Evolutionary conservation across 306 rosid species (phyloP).

Genomic region (Albizia julibrissin): DNA sequence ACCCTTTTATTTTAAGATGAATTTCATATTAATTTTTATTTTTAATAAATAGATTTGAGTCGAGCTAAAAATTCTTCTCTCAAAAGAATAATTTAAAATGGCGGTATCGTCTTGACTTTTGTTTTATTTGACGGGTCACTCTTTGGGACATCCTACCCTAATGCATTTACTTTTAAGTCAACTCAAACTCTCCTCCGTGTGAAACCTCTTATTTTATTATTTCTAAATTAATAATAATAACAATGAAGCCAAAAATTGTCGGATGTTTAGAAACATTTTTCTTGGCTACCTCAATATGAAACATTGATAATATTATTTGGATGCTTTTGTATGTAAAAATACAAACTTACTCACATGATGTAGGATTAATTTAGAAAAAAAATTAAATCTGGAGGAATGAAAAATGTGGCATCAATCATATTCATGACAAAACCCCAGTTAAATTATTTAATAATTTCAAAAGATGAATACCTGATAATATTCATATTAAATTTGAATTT

Average conservation of each 20-base stretch:
- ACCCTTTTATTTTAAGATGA: too few species aligned
- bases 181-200: slow-evolving; percentile 34
- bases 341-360: neutral
- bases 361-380: neutral
- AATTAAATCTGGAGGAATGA: neutral
- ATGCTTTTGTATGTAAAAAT: neutral
- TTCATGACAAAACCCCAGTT: neutral
- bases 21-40: too few species aligned
- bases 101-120: neutral
- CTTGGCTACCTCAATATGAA: neutral
- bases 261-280: neutral
- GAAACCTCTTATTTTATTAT: neutral
- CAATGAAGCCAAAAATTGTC: neutral
- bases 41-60: too few species aligned
- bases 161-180: slow-evolving; percentile 50
- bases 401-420: neutral
- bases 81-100: neutral
- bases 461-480: neutral
- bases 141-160: slow-evolving; percentile 41
- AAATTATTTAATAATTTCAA: neutral
- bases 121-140: neutral
- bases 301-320: neutral
- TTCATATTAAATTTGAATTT: neutral
- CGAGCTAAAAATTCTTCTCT: too few species aligned
- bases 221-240: neutral